These are phyloP conservation scores for Leishmania lainsoni DNA, from an alignment of 208 protist species.

Conservation along the genomic window DNA sequence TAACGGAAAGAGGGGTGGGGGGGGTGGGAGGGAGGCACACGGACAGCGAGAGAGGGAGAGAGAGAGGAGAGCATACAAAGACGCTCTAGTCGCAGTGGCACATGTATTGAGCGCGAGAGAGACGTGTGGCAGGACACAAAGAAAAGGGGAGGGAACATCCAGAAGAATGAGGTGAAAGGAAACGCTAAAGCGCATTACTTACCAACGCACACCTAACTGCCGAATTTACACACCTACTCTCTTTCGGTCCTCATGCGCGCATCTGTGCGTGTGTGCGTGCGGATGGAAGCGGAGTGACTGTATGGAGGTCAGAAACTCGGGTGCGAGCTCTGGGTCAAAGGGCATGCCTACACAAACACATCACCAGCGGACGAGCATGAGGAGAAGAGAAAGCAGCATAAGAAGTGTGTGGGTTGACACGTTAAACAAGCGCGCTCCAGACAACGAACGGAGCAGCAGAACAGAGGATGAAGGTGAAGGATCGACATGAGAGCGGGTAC, in stretches of 20 bases:
- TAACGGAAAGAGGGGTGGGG: neutral
- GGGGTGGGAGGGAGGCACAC: neutral
- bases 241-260: constrained; percentile 18
- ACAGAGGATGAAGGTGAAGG: neutral
- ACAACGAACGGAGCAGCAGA: neutral
- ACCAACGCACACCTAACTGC: constrained; percentile 5
- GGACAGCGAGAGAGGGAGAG: neutral
- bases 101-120: too few relatives aligned
- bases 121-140: neutral
- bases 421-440: neutral
- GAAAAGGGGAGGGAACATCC: constrained; percentile 3
- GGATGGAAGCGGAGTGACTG: neutral
- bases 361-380: too few relatives aligned
- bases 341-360: too few relatives aligned
- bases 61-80: neutral
- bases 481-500: neutral
- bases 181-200: neutral
- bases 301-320: too few relatives aligned
- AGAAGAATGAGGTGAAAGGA: neutral
- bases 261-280: constrained; percentile 4
- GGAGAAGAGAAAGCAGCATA: constrained; percentile 12
- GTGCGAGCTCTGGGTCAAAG: too few relatives aligned
- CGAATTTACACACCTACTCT: constrained; percentile 30
- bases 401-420: neutral
- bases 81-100: too few relatives aligned